Evolutionary conservation across 2,329 filamentous ascomycete species (phyloP).

Genomic region (Byssochlamys sp.): DNA sequence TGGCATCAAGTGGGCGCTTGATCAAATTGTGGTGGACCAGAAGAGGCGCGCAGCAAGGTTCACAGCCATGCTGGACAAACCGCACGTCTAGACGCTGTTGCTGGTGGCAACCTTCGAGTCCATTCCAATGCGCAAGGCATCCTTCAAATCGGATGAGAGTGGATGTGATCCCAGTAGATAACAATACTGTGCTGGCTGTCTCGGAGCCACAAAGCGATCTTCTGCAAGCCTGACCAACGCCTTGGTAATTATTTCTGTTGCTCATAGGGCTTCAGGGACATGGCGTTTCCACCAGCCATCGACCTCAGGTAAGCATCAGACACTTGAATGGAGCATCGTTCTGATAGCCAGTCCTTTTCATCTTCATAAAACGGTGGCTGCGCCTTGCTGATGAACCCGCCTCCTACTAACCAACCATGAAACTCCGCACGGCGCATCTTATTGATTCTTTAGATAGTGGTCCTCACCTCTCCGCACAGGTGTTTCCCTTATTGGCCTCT

Average conservation of each 20-base stretch:
- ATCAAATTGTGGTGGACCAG: neutral
- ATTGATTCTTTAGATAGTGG: neutral
- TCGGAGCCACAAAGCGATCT: neutral
- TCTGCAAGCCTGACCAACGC: neutral
- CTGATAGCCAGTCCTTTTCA: neutral
- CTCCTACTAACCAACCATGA: neutral
- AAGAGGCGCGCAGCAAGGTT: neutral
- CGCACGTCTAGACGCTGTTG: neutral
- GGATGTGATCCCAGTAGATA: neutral
- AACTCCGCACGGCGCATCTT: neutral
- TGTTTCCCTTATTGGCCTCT: neutral
- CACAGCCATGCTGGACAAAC: neutral
- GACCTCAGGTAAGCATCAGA: neutral
- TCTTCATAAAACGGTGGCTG: neutral
- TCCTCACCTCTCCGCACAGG: neutral
- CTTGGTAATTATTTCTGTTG: neutral
- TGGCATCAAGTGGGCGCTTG: neutral
- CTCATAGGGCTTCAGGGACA: neutral
- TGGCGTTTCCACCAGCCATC: neutral
- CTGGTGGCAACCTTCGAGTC: neutral
- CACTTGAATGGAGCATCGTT: neutral
- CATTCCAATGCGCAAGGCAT: neutral
- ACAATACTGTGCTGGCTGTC: neutral
- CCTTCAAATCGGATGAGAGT: neutral
- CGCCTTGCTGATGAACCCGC: neutral